A percentile compares a stretch with the other conserved stretches of the same genome.
Evolutionary conservation across 768 basidiomycete species (phyloP).

Genomic region (Pleurotus citrinopileatus): DNA sequence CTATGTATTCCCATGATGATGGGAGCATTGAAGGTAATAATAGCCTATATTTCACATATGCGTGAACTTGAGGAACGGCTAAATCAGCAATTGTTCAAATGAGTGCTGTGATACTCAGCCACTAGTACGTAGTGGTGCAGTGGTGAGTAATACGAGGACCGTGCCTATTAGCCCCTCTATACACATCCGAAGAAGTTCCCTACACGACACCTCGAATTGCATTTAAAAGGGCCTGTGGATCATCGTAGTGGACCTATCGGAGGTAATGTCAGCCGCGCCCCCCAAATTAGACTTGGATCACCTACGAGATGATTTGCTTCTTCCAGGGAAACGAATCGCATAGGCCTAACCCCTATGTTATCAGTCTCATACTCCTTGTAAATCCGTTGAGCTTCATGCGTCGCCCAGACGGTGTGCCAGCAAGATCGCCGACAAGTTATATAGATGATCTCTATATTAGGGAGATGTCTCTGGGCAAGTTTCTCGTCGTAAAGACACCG

Average conservation of each 20-base stretch:
- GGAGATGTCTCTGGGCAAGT: slow-evolving; percentile 14
- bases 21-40: neutral
- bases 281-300: neutral
- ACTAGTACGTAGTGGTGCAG: too few relatives aligned
- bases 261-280: neutral
- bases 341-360: slow-evolving; percentile 19
- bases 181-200: too few relatives aligned
- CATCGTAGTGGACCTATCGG: neutral
- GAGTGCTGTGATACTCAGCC: too few relatives aligned
- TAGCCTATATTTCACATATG: neutral
- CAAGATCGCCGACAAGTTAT: slow-evolving; percentile 19
- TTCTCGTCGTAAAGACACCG: neutral
- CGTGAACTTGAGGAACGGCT: too few relatives aligned
- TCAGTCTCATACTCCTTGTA: slow-evolving; percentile 17
- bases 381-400: slow-evolving; percentile 15
- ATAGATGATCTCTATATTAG: slow-evolving; percentile 19
- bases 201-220: neutral
- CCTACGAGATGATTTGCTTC: slow-evolving; percentile 35
- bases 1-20: neutral
- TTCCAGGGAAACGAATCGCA: slow-evolving; percentile 21
- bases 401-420: slow-evolving; percentile 24
- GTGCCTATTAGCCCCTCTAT: too few relatives aligned
- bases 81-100: too few relatives aligned
- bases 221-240: neutral
- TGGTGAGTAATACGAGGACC: too few relatives aligned